Evolutionary conservation across 495 filamentous ascomycete genomes (phyloP), one percentile per base, ranked within the genome.

Genomic region (Hyaloscypha variabilis): DNA sequence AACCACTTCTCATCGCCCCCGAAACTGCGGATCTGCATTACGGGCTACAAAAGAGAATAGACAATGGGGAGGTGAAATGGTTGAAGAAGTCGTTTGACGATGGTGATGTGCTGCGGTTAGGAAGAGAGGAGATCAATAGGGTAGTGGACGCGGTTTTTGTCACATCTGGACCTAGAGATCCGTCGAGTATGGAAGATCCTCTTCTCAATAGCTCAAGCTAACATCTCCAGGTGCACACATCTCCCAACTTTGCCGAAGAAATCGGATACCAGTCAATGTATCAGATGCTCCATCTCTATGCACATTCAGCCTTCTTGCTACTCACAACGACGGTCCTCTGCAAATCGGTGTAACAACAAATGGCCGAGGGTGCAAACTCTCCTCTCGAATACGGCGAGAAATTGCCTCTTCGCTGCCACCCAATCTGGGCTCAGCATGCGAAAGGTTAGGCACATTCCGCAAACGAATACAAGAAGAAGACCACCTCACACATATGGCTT

Each of bases 331-430:
- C 72, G 95, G 95, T 0, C 96, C 95, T 46, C 81, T 99, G 30
- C 95, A 99, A 71, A 90, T 99, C 67, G 95, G 94, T 53, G 91
- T 98, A 58, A 98, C 95, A 4, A 99, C 95, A 2, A 97, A 95
- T 29, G 96, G 96, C 21, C 89, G 90, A 67, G 95, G 95, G 0
- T 99, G 95, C 80, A 97, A 97, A 72, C 86, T 99, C 36, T 91
- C 96, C 8, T 90, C 91, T 3, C 84, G 95, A n/a, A 90, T 99
- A 67, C 85, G 93, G 34, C 83, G 96, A 42, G 95, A 98, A 73
- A 89, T 99, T 58, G 89, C 89, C 19, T 86, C 92, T 1, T 83
- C 84, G 1, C 83, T 99, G 19, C 96, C 96, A 0, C 72, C 79
- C 8, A 83, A 90, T n/a, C 82, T 98, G n/a, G 95, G 95, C n/a